These are phyloP conservation scores for Aspergillus neoniger DNA, from an alignment of 2,329 filamentous ascomycete genomes.

Conservation along the genomic window DNA sequence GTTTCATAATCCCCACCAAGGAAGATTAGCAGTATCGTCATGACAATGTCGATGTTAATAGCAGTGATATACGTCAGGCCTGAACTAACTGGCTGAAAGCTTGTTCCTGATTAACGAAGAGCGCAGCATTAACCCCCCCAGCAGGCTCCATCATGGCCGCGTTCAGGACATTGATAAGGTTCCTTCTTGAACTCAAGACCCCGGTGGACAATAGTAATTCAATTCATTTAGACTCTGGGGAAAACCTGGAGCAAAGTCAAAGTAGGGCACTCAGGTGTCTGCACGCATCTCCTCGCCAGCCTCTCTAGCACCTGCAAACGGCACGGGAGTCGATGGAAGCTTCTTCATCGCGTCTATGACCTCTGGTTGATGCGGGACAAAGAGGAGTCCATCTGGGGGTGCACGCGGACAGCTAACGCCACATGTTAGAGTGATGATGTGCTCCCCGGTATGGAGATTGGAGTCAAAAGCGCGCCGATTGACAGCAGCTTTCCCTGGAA, in stretches of 20 bases:
- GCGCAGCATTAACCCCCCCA: neutral
- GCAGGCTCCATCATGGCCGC: slow-evolving; percentile 7
- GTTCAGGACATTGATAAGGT: slow-evolving; percentile 11
- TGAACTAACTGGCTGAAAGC: slow-evolving; percentile 1
- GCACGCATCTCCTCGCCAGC: neutral
- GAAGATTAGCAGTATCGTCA: neutral
- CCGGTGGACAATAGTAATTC: neutral
- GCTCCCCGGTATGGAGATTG: neutral
- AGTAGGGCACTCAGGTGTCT: slow-evolving; percentile 4
- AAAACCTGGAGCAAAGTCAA: slow-evolving; percentile 7
- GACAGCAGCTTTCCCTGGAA: neutral
- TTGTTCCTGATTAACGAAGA: slow-evolving; percentile 17
- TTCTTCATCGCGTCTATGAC: slow-evolving; percentile 17
- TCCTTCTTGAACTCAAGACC: slow-evolving; percentile 2
- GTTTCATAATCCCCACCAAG: neutral
- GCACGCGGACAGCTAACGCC: slow-evolving; percentile 15
- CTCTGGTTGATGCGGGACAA: slow-evolving; percentile 8
- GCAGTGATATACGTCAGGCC: neutral
- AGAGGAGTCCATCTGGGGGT: slow-evolving; percentile 9
- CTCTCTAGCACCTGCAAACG: slow-evolving; percentile 12
- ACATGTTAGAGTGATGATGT: slow-evolving; percentile 19
- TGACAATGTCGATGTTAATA: neutral
- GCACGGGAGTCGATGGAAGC: slow-evolving; percentile 14
- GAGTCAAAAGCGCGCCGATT: neutral
- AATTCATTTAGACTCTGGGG: slow-evolving; percentile 5